Evolutionary conservation across 805 yeast species (phyloP).

Genomic region (Pichia manshurica): DNA sequence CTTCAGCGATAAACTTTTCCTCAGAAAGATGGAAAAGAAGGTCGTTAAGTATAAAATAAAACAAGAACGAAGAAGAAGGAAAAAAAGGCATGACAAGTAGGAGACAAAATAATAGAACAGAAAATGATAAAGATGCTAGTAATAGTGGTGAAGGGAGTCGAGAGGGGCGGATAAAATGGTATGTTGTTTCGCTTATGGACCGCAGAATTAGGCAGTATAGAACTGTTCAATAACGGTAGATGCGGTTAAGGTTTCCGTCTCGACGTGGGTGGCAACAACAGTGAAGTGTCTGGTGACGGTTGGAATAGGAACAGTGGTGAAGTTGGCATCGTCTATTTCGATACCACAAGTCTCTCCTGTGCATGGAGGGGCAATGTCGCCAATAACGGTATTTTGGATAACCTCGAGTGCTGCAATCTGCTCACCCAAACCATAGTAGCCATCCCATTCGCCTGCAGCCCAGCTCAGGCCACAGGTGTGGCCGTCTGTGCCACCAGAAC

Average conservation of each 20-base stretch:
- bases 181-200: too few species aligned
- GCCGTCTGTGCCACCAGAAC: conserved; percentile 70
- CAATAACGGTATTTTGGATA: conserved; percentile 50
- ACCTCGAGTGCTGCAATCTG: conserved; percentile 70
- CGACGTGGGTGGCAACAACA: conserved; percentile 5
- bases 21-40: too few species aligned
- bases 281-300: conserved; percentile 9
- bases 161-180: too few species aligned
- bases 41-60: too few species aligned
- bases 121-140: too few species aligned
- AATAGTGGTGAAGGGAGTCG: too few species aligned
- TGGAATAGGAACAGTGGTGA: conserved; percentile 1
- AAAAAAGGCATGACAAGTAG: too few species aligned
- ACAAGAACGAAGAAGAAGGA: too few species aligned
- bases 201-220: conserved; percentile 7
- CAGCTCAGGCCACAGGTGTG: conserved; percentile 73
- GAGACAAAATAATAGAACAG: too few species aligned
- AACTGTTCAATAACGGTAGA: conserved; percentile 4
- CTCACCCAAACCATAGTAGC: conserved; percentile 68
- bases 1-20: too few species aligned
- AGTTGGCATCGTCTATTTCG: conserved; percentile 4
- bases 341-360: conserved; percentile 9
- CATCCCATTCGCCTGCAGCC: conserved; percentile 57
- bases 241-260: conserved; percentile 1
- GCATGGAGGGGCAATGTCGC: conserved; percentile 7